These are phyloP conservation scores for Cylindrodendrum hubeiense DNA, from an alignment of 2,329 filamentous ascomycete species.

Conservation along the genomic window DNA sequence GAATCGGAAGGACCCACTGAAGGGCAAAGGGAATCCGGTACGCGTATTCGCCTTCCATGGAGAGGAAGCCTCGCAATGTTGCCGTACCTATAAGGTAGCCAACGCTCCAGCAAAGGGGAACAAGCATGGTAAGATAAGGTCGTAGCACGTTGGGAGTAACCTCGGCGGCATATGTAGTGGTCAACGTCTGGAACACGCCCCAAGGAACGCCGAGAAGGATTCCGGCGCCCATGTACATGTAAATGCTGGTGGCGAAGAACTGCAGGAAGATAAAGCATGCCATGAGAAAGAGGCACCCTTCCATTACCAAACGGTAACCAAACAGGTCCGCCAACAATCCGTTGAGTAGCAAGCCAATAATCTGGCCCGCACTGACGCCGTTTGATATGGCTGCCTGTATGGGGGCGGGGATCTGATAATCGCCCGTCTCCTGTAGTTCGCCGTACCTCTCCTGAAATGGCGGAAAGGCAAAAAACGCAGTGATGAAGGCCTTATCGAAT, in stretches of 20 bases:
- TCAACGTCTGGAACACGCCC: conserved; percentile 60
- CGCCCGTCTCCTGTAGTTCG: conserved; percentile 45
- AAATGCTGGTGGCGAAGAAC: conserved; percentile 58
- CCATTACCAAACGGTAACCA: conserved; percentile 60
- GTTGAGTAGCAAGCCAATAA: conserved; percentile 62
- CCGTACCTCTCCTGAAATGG: conserved; percentile 55
- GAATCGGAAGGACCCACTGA: conserved; percentile 61
- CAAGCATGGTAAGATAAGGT: conserved; percentile 60
- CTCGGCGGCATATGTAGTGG: conserved; percentile 62
- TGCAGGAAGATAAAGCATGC: conserved; percentile 60
- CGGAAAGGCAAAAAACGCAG: conserved; percentile 54
- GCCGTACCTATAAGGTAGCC: conserved; percentile 59
- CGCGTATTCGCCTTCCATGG: conserved; percentile 56
- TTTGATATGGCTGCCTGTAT: conserved; percentile 65
- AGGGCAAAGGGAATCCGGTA: conserved; percentile 62
- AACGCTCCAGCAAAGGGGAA: conserved; percentile 63
- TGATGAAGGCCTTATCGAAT: conserved; percentile 54
- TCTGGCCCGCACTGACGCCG: conserved; percentile 59
- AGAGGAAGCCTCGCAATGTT: conserved; percentile 55
- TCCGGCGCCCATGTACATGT: conserved; percentile 57
- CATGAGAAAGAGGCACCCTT: conserved; percentile 54
- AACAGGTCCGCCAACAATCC: conserved; percentile 59
- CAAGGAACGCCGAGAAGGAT: conserved; percentile 61
- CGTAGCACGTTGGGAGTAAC: conserved; percentile 58
- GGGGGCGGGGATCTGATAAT: conserved; percentile 59